Base-by-base conservation (phyloP, 176 grass and related monocot species). In the Oryza glaberrima region DNA sequence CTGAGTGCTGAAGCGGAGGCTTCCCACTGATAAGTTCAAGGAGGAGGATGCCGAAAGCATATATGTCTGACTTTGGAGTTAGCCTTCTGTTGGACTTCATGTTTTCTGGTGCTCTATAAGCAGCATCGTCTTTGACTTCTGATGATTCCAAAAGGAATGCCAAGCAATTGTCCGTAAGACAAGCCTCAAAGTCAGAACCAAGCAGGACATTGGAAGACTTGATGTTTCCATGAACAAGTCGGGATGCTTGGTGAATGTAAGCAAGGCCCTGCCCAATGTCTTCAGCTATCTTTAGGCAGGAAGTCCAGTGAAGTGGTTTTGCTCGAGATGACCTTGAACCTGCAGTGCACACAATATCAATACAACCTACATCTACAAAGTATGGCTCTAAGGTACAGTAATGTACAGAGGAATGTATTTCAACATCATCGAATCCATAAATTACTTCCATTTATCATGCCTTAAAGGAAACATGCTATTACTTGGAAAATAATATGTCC, bases 231-330 rank as follows among this genome's bases (percentile, higher is more conserved):
- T 99, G 96, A 65, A 99, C 94, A 77, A 99, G 84, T 51, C 88
- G 85, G 9, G 97, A 99, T 34, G 97, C 91, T 78, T 99, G 97
- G 80, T 99, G 97, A 73, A 99, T 91, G 88, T 99, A 94, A 16
- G 97, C 88, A 76, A 99, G 97, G 35, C 97, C 97, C 83, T 91
- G 94, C 22, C 86, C 90, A 3, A 96, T 70, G 75, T 99, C 97
- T 92, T 99, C 97, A 41, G 97, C 97, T 68, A 99, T 96, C 87
- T 99, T 99, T 17, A 99, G 85, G 77, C 97, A 99, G 26, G 97
- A 99, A 9, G 97, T 99, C 97, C 97, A 99, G 34, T 99, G 97
- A 77, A 99, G 86, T 17, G 97, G 94, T 83, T 96, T 99, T 22
- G 94, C 83, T 4, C 84, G 87, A 1, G 94, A 82, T 19, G 97